Conservation (phyloP, 2,329 filamentous ascomycete species). For the Lachnellula subtilissima region DNA sequence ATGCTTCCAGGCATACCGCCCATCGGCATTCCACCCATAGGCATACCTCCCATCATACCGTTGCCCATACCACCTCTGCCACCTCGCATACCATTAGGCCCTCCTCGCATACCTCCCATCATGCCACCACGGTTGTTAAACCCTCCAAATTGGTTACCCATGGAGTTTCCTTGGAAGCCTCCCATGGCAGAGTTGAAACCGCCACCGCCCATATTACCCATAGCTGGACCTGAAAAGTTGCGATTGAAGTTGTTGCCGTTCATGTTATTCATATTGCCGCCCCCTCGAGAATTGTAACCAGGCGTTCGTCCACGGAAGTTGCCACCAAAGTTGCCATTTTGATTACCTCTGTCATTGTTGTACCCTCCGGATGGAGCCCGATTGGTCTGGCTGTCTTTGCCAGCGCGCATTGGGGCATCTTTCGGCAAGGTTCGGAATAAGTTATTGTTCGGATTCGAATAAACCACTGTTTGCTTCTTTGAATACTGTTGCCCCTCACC, state of each 20-base stretch:
- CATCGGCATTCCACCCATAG: conserved; percentile 53
- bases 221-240: conserved; percentile 42
- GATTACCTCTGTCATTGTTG: conserved; percentile 39
- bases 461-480: conserved; percentile 67
- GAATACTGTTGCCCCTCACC: conserved; percentile 47
- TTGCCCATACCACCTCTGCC: conserved; percentile 48
- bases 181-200: conserved; percentile 38
- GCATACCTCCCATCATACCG: conserved; percentile 41
- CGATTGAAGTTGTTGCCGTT: conserved; percentile 51
- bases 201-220: conserved; percentile 40
- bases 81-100: conserved; percentile 53
- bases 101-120: conserved; percentile 48
- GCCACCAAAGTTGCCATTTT: conserved; percentile 34
- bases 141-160: conserved; percentile 45
- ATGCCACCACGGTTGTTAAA: conserved; percentile 48
- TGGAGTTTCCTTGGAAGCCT: conserved; percentile 43
- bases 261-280: conserved; percentile 39
- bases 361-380: conserved; percentile 46
- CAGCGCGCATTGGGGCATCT: conserved; percentile 69
- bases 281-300: conserved; percentile 37
- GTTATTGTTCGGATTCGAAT: conserved; percentile 72
- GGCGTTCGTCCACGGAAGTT: conserved; percentile 47
- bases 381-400: conserved; percentile 55
- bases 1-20: conserved; percentile 42
- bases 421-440: conserved; percentile 90